Evolutionary conservation across 148 eudicot species (phyloP).

Genomic region (Rhododendron simsii): DNA sequence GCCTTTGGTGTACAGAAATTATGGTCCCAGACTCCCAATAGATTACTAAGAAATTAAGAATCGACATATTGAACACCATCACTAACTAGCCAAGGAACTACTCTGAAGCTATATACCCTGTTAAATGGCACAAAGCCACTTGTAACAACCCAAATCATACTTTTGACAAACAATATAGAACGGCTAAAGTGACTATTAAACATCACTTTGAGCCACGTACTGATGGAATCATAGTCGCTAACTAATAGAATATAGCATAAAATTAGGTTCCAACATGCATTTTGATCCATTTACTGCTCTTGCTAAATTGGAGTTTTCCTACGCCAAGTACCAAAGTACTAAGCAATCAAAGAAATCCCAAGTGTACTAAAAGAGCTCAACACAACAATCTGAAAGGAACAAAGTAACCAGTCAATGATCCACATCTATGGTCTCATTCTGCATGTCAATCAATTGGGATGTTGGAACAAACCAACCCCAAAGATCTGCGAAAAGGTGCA

Average conservation of each 20-base stretch:
- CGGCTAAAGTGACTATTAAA: neutral
- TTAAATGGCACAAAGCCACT: neutral
- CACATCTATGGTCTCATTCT: neutral
- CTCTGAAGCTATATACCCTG: neutral
- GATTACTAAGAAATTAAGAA: neutral
- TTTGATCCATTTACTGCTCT: neutral
- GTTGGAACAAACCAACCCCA: neutral
- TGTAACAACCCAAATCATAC: neutral
- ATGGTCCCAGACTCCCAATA: neutral
- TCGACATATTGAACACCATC: neutral
- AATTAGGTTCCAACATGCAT: neutral
- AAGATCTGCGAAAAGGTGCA: neutral
- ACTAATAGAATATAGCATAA: neutral
- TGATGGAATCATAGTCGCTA: neutral
- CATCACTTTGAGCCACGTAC: neutral
- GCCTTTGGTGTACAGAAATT: neutral
- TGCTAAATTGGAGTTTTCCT: neutral
- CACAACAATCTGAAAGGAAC: neutral
- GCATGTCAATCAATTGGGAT: neutral
- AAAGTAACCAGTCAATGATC: neutral
- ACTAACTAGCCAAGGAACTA: neutral
- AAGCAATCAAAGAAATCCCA: neutral
- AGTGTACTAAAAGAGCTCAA: neutral
- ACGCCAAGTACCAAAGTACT: neutral
- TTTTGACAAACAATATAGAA: neutral